Evolutionary conservation across 1,284 basidiomycete species (phyloP).

Genomic region (Pyrrhoderma lamaoense): DNA sequence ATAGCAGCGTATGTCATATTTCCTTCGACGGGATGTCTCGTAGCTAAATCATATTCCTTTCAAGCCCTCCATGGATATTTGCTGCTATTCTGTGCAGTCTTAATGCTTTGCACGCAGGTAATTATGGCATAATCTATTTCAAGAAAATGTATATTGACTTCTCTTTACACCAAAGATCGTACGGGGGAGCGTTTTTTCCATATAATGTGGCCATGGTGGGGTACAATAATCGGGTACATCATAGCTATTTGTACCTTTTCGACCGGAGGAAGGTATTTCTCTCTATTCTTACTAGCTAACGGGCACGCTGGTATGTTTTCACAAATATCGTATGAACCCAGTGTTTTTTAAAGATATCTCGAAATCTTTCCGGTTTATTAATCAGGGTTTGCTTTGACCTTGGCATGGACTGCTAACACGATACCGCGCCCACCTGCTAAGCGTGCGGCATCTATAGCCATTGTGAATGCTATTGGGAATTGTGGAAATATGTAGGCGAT

Average conservation of each 20-base stretch:
- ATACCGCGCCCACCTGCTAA: conserved; percentile 60
- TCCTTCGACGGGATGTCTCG: neutral
- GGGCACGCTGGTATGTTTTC: conserved; percentile 1
- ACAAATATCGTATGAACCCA: too few species aligned
- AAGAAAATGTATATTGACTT: neutral
- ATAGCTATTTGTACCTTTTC: conserved; percentile 50
- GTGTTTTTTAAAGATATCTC: too few species aligned
- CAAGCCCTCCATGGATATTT: conserved; percentile 59
- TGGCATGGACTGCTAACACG: conserved; percentile 58
- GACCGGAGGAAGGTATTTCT: conserved; percentile 50
- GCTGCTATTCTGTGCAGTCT: conserved; percentile 47
- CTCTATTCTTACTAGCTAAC: conserved; percentile 56
- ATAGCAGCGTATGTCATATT: conserved; percentile 28
- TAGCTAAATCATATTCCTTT: conserved; percentile 1
- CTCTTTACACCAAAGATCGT: conserved; percentile 31
- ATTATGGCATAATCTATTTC: conserved; percentile 24
- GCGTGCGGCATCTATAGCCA: conserved; percentile 40
- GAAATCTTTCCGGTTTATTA: neutral
- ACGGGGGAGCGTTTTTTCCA: conserved; percentile 67
- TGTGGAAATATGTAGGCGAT: conserved; percentile 25
- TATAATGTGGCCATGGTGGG: conserved; percentile 52
- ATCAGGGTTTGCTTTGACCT: conserved; percentile 40
- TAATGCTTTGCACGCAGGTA: conserved; percentile 63
- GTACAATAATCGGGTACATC: conserved; percentile 54
- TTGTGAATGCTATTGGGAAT: conserved; percentile 36